Evolutionary conservation across 179 eudicot species (phyloP).

Genomic region (Amaranthus tricolor): DNA sequence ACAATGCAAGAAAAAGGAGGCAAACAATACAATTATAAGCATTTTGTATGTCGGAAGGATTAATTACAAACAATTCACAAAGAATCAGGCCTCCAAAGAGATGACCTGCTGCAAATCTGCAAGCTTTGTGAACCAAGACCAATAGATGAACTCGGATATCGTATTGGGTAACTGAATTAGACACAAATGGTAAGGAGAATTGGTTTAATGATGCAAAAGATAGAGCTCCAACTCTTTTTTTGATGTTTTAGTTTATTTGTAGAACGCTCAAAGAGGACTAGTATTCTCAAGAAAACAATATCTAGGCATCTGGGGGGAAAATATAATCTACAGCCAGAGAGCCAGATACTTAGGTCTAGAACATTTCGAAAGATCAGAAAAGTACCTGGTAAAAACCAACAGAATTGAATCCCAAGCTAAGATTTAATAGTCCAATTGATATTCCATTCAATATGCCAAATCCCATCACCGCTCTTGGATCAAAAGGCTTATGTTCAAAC

Average conservation of each 20-base stretch:
- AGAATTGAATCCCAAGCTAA: slow-evolving; percentile 84
- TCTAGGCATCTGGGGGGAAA: neutral
- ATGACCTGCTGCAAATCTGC: neutral
- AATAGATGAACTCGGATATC: too few relatives aligned
- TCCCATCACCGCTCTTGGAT: slow-evolving; percentile 69
- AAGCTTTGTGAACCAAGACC: neutral
- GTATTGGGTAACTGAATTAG: neutral
- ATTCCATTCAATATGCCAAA: slow-evolving; percentile 82
- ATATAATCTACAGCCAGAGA: neutral
- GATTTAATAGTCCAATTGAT: slow-evolving; percentile 80
- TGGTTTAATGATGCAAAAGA: neutral
- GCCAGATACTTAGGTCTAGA: neutral
- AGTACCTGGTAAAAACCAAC: slow-evolving; percentile 91
- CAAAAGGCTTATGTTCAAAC: slow-evolving; percentile 88
- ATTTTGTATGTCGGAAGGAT: neutral
- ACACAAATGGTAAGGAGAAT: neutral
- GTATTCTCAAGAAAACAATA: too few relatives aligned
- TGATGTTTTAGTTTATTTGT: neutral
- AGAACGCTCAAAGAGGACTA: neutral
- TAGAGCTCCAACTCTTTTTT: neutral
- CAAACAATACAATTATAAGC: neutral
- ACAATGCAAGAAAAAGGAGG: neutral
- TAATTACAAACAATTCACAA: neutral
- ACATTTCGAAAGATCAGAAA: neutral
- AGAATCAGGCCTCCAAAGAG: neutral